phyloP scores from a whole-genome alignment of 2,329 filamentous ascomycete species.

The Spiromastix sp. region DNA sequence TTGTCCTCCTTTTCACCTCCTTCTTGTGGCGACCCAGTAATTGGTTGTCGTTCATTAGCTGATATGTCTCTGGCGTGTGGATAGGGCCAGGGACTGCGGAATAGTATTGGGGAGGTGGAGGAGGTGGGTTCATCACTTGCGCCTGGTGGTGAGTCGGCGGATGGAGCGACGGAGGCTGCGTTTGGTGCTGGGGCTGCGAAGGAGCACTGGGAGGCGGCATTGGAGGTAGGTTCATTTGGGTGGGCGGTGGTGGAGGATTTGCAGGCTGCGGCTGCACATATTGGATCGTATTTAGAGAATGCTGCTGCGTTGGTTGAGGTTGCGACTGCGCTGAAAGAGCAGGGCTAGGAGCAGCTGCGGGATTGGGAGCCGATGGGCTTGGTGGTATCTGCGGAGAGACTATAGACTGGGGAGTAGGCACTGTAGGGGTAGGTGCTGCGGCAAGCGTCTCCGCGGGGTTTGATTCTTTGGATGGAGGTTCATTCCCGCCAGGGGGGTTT shows the following conservation, averaged over 20 bases:
- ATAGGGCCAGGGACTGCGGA: slow-evolving; percentile 32
- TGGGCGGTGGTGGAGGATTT: slow-evolving; percentile 9
- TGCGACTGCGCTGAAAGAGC: no score
- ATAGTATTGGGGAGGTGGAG: slow-evolving; percentile 35
- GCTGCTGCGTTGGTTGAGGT: no score
- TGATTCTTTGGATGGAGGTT: slow-evolving; percentile 8
- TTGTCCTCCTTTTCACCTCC: slow-evolving; percentile 66
- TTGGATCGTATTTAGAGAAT: no score
- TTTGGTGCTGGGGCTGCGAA: slow-evolving; percentile 33
- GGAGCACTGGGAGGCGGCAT: slow-evolving; percentile 27
- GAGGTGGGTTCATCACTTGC: slow-evolving; percentile 16
- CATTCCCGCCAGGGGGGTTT: slow-evolving; percentile 9
- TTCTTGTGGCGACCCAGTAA: slow-evolving; percentile 55
- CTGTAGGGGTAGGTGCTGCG: slow-evolving; percentile 12
- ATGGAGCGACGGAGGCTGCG: slow-evolving; percentile 16
- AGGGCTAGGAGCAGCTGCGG: no score
- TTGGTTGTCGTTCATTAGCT: slow-evolving; percentile 39
- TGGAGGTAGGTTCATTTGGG: slow-evolving; percentile 11
- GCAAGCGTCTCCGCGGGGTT: neutral
- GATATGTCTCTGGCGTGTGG: slow-evolving; percentile 40
- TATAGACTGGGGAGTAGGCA: slow-evolving; percentile 16
- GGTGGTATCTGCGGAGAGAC: slow-evolving; percentile 14
- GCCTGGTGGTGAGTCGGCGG: no score
- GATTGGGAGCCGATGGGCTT: slow-evolving; percentile 2
- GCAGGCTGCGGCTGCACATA: no score